Conservation (phyloP, 2,329 filamentous ascomycete species). For the Dissoconium aciculare region DNA sequence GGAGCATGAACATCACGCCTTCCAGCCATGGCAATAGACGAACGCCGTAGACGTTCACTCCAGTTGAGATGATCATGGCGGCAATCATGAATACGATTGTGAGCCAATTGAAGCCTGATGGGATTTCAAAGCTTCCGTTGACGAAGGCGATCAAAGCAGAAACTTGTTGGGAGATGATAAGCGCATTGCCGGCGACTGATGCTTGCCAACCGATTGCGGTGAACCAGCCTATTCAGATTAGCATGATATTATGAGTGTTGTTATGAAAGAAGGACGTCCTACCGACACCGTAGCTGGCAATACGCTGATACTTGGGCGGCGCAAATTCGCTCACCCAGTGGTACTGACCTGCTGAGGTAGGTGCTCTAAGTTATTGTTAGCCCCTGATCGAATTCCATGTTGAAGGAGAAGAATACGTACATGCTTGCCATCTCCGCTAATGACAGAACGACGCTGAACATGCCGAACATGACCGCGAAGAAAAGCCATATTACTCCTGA, state of each 20-base stretch:
- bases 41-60: too few relatives aligned
- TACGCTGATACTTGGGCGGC: constrained; percentile 14
- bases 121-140: constrained; percentile 14
- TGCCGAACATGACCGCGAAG: constrained; percentile 8
- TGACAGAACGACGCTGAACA: constrained; percentile 11
- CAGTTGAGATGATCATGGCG: too few relatives aligned
- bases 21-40: too few relatives aligned
- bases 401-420: too few relatives aligned
- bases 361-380: too few relatives aligned
- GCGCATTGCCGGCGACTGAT: constrained; percentile 21
- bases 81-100: too few relatives aligned
- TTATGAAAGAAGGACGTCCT: too few relatives aligned
- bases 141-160: constrained; percentile 23
- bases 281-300: constrained; percentile 15
- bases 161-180: constrained; percentile 25
- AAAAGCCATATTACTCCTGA: constrained; percentile 10
- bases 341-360: too few relatives aligned
- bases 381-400: too few relatives aligned
- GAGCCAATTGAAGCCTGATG: too few relatives aligned
- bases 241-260: too few relatives aligned
- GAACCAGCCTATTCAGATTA: constrained; percentile 14
- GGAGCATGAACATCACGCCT: constrained; percentile 16
- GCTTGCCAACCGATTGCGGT: constrained; percentile 15
- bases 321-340: constrained; percentile 19
- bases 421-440: constrained; percentile 17